These are phyloP conservation scores for Cyberlindnera mrakii DNA, from an alignment of 805 yeast species.

Conservation along the genomic window DNA sequence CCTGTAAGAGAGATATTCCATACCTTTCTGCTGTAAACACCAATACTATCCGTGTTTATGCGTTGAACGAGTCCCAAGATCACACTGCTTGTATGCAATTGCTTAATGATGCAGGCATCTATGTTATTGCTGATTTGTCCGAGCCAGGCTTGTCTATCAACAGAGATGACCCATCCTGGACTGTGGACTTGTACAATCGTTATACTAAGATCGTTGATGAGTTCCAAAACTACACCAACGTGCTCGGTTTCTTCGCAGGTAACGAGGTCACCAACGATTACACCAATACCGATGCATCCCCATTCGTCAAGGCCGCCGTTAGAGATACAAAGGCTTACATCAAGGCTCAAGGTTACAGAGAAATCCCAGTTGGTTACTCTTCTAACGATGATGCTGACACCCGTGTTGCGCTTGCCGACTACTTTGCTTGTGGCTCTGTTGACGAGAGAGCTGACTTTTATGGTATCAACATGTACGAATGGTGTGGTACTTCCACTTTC, in stretches of 20 bases:
- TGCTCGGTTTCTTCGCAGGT: constrained; percentile 82
- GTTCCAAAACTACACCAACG: constrained; percentile 64
- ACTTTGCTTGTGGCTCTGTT: constrained; percentile 67
- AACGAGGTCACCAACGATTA: constrained; percentile 71
- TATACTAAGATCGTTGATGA: constrained; percentile 65
- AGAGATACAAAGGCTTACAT: constrained; percentile 74
- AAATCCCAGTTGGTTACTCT: constrained; percentile 77
- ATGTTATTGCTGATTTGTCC: constrained; percentile 73
- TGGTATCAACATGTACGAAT: constrained; percentile 86
- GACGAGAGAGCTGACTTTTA: constrained; percentile 70
- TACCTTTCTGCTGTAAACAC: constrained; percentile 56
- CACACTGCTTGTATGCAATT: constrained; percentile 65
- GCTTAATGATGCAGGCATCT: constrained; percentile 69
- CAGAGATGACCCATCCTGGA: constrained; percentile 61
- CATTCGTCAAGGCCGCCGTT: constrained; percentile 77
- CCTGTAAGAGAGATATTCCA: constrained; percentile 72
- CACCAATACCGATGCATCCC: constrained; percentile 67
- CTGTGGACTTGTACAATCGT: constrained; percentile 53
- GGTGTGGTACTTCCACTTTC: constrained; percentile 71
- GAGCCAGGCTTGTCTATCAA: constrained; percentile 60
- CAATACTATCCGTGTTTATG: constrained; percentile 72
- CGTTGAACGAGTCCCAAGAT: constrained; percentile 56
- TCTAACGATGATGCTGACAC: constrained; percentile 69
- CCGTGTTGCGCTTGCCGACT: constrained; percentile 64
- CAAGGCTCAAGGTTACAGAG: constrained; percentile 51